Evolutionary conservation across 768 basidiomycete genomes (phyloP), one percentile per base, ranked within the genome.

Genomic region (Clitopilus passeckerianus): DNA sequence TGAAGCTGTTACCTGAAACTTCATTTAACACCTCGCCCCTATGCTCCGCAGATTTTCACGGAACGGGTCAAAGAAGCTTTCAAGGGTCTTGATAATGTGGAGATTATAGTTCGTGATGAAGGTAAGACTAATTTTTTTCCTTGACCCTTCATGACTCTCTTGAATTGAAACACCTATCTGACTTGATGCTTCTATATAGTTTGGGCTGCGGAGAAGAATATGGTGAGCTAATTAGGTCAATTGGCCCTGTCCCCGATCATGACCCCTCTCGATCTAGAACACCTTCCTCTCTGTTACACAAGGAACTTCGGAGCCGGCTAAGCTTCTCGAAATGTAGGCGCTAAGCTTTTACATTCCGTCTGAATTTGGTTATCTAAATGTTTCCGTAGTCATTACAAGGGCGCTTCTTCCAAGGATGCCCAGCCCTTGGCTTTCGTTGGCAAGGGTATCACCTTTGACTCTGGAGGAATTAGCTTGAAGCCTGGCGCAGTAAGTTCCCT

Each of bases 361-460:
- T 59, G 57, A 43, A 14, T 50, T 54, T 1, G 33, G 34, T 57
- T 43, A 43, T 33, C 24, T 16, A 27, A 37, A 41, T 46, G 15
- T 43, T 12, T 4, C 20, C 23, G n/a, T 55, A 93, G 90, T 58
- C 87, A 89, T 72, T 95, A 95, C 80, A 86, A 87, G 33, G 91
- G 91, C n/a, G 87, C 83, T 1, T 68, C 80, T 2, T 72, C 78
- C 58, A 75, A 79, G 61, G 72, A 80, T 54, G 85, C 76, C 0
- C 77, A 77, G 57, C 91, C 91, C 2, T 76, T 91, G 14, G 87
- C 85, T 2, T 79, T 92, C 60, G 90, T 95, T 34, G 93, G 93
- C 34, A 94, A 95, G 70, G 93, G 93, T 61, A 87, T 95, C 68
- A 93, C 92, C 15, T 95, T 95, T 63, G 92, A 95, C 71, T 85